Base-by-base conservation (phyloP, 1,284 basidiomycete species). In the Melampsora larici-populina region DNA sequence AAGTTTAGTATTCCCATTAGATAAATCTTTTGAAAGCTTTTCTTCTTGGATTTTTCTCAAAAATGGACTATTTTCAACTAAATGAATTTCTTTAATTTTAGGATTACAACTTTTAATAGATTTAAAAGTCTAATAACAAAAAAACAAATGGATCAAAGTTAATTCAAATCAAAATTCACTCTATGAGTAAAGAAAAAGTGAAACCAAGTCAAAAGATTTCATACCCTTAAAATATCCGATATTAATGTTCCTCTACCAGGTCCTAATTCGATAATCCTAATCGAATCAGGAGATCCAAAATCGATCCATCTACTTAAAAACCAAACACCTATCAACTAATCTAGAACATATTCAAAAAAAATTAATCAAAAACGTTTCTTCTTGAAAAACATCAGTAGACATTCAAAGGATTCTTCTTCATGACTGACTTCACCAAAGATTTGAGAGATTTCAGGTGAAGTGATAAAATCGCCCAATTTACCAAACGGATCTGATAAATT, bases 371-470 rank as follows among this genome's bases (percentile, higher is more conserved):
- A 31, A 36, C 8, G 63, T 21, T 40, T 18, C 26, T 15, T 43
- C 31, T 46, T 17, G 8, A 31, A 15, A n/a, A 33, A 46, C 3
- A 63, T 36, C 18, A 21, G 21, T 0, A 46, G 29, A 31, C 2
- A 7, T 65, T 9, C 13, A 31, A 31, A 17, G 4, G 26, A 64
- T 26, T 64, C 26, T 64, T 64, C 15, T 24, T 60, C 55, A 60
- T 29, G n/a, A 55, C 67, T 79, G 82, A 94, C 94, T 89, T 99
- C 96, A 79, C 97, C 97, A 84, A 99, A 99, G 0, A 94, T 89
- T 84, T 98, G 95, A 81, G 90, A 92, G 74, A 99, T 97, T 83
- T 99, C 97, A 1, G 97, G 97, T 80, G 91, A 94, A 0, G 97
- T 99, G 55, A 93, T 91, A 82, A 99, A 99, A 85, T 99, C 97